Evolutionary conservation across 2,329 filamentous ascomycete species (phyloP), one percentile per base, ranked within the genome.

Genomic region (Tricladium varicosporioides): DNA sequence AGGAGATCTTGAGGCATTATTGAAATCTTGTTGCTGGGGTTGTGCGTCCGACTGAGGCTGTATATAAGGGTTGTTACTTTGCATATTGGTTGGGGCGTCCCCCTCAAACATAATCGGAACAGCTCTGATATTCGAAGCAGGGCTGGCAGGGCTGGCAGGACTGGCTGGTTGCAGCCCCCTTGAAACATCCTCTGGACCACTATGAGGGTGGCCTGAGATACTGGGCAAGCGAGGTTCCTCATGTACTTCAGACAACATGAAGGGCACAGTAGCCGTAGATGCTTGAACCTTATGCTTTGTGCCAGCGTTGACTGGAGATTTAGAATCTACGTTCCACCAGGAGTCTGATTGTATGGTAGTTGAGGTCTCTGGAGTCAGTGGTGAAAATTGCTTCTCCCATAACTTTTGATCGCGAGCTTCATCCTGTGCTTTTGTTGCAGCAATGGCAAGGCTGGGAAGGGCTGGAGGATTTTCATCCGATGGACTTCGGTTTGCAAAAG

Each of bases 301-400:
- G 31, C 66, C 67, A 36, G 53, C 55, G 18, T 67, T 51, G 13
- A 63, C 50, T 18, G 63, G 59, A 32, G 59, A 61, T 50, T 65
- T 67, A 32, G 56, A 59, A 19, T 65, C 61, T 16, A 51, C 47
- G 44, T 64, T 59, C 75, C 76, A 78, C 73, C 73, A 76, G 31
- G 71, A 69, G 31, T 73, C 70, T 2, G 67, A 70, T 31, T 62
- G 62, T 36, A 65, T 65, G 44, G 64, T 68, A 48, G 60, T 69
- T 57, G 61, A 57, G 36, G 60, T 70, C 58, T 48, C 68, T 57
- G 60, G 66, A 31, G 65, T 70, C 36, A 63, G 52, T 18, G 61
- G 70, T 2, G 69, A 72, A 53, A 70, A 69, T 59, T 66, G 52
- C 46, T 68, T 70, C 53, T 69, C 69, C 70, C 69, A 71, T n/a